These are phyloP conservation scores for Phytophthora podocarpi DNA, from an alignment of 352 stramenopile species.

Conservation along the genomic window DNA sequence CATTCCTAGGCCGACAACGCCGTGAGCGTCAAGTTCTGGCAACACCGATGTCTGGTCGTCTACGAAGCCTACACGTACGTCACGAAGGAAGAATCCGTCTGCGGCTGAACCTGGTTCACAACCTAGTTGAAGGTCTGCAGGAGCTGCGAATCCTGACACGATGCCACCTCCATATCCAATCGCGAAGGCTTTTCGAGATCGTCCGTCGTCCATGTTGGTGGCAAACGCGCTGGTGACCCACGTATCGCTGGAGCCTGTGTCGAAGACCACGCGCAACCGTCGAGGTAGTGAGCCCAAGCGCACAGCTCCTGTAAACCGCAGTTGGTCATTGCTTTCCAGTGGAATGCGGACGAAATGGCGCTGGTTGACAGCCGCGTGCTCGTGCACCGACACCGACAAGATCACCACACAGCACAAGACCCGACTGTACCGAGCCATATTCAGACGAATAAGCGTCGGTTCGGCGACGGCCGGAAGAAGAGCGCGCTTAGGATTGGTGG, in stretches of 20 bases:
- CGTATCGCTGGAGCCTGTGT: conserved; percentile 28
- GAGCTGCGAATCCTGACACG: conserved; percentile 12
- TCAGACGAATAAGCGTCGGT: background rate
- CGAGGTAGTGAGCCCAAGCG: conserved; percentile 1
- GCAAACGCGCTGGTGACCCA: conserved; percentile 14
- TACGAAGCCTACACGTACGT: conserved; percentile 20
- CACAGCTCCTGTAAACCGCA: conserved; percentile 18
- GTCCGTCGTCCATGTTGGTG: background rate
- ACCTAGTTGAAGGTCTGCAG: conserved; percentile 10
- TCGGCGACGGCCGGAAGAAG: too few species aligned
- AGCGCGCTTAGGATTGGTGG: too few species aligned
- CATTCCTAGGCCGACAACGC: conserved; percentile 25
- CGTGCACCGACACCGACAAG: background rate
- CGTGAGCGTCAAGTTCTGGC: conserved; percentile 7
- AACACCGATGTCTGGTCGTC: conserved; percentile 2
- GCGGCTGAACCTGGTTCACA: too few species aligned
- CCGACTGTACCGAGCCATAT: background rate
- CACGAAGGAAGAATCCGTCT: background rate
- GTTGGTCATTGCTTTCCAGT: conserved; percentile 16
- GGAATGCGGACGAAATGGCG: conserved; percentile 12
- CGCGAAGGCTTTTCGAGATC: background rate
- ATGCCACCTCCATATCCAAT: conserved; percentile 23
- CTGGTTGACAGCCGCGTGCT: background rate
- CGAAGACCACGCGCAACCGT: conserved; percentile 18
- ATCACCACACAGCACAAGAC: background rate